Conservation (phyloP, 2,329 filamentous ascomycete genomes). For the Colletotrichum aenigma region DNA sequence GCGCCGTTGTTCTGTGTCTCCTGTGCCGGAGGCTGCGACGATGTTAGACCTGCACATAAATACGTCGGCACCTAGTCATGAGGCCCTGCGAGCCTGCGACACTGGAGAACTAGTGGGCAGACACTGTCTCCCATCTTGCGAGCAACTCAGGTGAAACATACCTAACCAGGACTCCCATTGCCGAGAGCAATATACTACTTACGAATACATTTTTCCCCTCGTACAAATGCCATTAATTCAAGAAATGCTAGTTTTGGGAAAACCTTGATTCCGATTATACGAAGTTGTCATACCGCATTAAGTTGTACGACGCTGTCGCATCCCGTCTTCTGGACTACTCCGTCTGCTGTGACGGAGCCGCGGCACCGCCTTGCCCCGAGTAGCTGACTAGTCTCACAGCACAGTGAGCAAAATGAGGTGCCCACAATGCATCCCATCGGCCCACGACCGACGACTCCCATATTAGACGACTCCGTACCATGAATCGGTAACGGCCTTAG, state of each 20-base stretch:
- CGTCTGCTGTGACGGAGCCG: neutral
- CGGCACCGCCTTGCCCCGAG: neutral
- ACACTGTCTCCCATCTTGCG: too few relatives aligned
- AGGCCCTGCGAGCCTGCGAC: too few relatives aligned
- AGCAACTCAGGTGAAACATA: too few relatives aligned
- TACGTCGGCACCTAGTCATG: rapidly evolving
- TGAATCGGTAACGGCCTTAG: neutral
- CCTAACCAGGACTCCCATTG: too few relatives aligned
- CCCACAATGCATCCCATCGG: neutral
- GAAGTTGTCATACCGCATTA: rapidly evolving
- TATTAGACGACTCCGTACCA: neutral
- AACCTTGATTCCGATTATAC: too few relatives aligned
- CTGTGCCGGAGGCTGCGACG: neutral
- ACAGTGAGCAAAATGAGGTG: neutral
- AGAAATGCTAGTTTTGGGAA: too few relatives aligned
- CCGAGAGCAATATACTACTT: too few relatives aligned
- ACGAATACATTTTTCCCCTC: too few relatives aligned
- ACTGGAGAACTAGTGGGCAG: too few relatives aligned
- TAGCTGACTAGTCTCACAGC: neutral
- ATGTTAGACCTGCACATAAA: neutral
- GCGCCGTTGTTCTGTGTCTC: neutral
- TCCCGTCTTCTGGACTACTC: neutral
- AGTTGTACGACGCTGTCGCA: neutral
- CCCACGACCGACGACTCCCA: neutral
- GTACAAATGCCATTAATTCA: too few relatives aligned